Base-by-base conservation (phyloP, 129 eudicot species). In the Centrapalus pauciflorus region DNA sequence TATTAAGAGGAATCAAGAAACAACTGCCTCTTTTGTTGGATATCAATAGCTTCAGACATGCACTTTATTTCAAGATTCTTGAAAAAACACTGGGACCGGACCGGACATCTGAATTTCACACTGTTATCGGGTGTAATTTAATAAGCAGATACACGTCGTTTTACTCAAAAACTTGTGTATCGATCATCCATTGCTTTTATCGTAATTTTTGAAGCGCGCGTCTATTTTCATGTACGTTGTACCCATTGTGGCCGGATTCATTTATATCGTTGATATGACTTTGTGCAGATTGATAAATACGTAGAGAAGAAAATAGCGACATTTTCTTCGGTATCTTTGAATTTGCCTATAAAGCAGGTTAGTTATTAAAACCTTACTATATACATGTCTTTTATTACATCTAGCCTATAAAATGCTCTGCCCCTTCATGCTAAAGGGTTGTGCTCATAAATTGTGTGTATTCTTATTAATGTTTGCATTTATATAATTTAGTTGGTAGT, bases 401-500 rank as follows among this genome's bases (percentile, higher is more conserved):
- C 80, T 58, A 70, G 30, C 70, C 21, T 43, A 27, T n/a, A n/a
- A 27, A 64, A 41, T 45, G 34, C 33, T 64, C 23, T 30, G 35
- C 41, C 26, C 11, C 76, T 58, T 50, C 67, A 61, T 32, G 45
- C 32, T 21, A 61, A 69, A n/a, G 29, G 50, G 51, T 55, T 55
- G 74, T 66, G 64, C 56, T 56, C 51, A 49, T 25, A 49, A 76
- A 54, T 76, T 61, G 76, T 29, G 29, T n/a, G n/a, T n/a, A n/a
- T n/a, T n/a, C n/a, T 26, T 21, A 10, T 67, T 51, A 76, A 38
- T 69, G 64, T 50, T 57, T 60, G 76, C 79, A 77, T 41, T 66
- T 43, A 66, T 56, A 59, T 48, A 23, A 60, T 76, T n/a, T 73
- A 61, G 74, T 67, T 66, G 75, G 75, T 62, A 28, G 79, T 62